Conservation (phyloP, 2,329 filamentous ascomycete species). For the Colletotrichum trifolii region DNA sequence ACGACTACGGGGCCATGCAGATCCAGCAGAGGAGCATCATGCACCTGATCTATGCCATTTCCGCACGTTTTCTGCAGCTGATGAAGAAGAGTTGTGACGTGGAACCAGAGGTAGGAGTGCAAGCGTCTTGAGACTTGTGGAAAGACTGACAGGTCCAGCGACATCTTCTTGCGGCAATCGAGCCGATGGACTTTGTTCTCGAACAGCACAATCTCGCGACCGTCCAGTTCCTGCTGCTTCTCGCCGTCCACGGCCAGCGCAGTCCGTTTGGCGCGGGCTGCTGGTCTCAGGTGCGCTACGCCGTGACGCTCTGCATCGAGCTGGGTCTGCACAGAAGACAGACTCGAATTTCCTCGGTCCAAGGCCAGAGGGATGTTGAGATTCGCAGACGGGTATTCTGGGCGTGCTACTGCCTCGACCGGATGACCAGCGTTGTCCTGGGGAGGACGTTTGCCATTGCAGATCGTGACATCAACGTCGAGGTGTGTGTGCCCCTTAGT, state of each 20-base stretch:
- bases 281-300: conserved; percentile 48
- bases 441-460: conserved; percentile 49
- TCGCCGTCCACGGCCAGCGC: conserved; percentile 48
- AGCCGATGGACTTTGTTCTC: conserved; percentile 46
- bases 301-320: conserved; percentile 45
- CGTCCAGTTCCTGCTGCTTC: conserved; percentile 46
- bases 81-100: conserved; percentile 41
- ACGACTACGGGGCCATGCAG: conserved; percentile 36
- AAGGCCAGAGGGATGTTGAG: conserved; percentile 38
- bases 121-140: rapidly evolving
- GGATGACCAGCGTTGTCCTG: conserved; percentile 46
- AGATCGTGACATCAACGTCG: conserved; percentile 47
- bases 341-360: not conserved
- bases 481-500: conserved; percentile 33
- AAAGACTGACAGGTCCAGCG: conserved; percentile 21
- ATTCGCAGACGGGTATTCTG: conserved; percentile 48
- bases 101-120: conserved; percentile 38
- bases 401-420: conserved; percentile 49
- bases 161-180: conserved; percentile 45
- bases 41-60: conserved; percentile 42
- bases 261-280: conserved; percentile 48
- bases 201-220: conserved; percentile 47
- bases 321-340: conserved; percentile 45
- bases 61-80: conserved; percentile 41
- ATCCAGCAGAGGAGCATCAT: conserved; percentile 41